Conservation (phyloP, 2,329 filamentous ascomycete genomes). For the Aspergillus sp. region DNA sequence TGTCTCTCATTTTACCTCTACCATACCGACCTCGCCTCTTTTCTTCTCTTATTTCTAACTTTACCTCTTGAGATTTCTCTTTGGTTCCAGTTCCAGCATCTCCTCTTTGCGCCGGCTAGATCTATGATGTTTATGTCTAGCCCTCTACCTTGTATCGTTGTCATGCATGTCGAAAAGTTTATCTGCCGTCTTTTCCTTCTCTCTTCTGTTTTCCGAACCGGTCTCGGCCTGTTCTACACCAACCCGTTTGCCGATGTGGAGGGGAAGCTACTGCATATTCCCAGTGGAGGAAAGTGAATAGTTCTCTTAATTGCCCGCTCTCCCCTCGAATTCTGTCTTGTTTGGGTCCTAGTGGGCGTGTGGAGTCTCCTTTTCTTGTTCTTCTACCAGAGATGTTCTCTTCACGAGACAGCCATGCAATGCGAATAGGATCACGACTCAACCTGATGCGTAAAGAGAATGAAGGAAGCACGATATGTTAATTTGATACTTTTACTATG, state of each 20-base stretch:
- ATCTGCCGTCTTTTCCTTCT: constrained; percentile 19
- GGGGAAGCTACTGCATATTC: constrained; percentile 21
- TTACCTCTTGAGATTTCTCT: constrained; percentile 14
- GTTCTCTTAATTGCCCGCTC: constrained; percentile 7
- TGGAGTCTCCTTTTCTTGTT: constrained; percentile 28
- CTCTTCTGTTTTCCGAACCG: constrained; percentile 26
- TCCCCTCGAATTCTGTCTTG: constrained; percentile 22
- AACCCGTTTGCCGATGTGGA: constrained; percentile 36
- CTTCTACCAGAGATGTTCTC: constrained; percentile 23
- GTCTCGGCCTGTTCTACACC: constrained; percentile 32
- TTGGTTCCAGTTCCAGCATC: constrained; percentile 21
- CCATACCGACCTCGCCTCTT: constrained; percentile 17
- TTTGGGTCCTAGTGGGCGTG: constrained; percentile 25
- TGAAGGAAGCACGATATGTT: constrained; percentile 9
- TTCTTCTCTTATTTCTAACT: constrained; percentile 13
- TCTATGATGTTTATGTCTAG: constrained; percentile 30
- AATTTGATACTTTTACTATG: background rate
- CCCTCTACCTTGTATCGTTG: constrained; percentile 32
- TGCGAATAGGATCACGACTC: constrained; percentile 26
- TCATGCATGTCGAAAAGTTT: constrained; percentile 41
- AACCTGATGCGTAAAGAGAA: constrained; percentile 13
- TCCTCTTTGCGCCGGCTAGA: constrained; percentile 26
- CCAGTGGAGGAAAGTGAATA: background rate
- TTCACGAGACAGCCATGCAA: constrained; percentile 26
- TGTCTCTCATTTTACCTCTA: constrained; percentile 20